A percentile compares a stretch with the other conserved stretches of the same genome.
Conservation (phyloP, 2,329 filamentous ascomycete genomes). For the Curvularia eragrostidis region DNA sequence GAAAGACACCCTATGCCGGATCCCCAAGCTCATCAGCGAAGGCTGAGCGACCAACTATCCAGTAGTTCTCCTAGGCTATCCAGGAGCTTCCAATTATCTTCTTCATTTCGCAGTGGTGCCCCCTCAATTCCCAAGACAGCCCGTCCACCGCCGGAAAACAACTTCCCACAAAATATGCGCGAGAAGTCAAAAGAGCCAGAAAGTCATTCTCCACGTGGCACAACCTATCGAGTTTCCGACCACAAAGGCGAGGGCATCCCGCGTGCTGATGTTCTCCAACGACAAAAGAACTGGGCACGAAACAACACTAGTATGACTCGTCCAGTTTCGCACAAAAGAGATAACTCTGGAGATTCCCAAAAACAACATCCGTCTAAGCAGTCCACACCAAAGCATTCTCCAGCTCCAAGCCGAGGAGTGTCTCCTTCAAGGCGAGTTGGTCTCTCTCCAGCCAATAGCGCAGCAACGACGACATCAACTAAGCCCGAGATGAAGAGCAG, state of each 20-base stretch:
- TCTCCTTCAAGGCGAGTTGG: constrained; percentile 38
- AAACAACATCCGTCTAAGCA: constrained; percentile 25
- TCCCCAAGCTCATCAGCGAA: constrained; percentile 12
- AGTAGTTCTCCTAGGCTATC: constrained; percentile 27
- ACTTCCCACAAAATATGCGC: constrained; percentile 35
- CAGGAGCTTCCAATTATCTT: constrained; percentile 35
- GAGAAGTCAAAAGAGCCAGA: constrained; percentile 28
- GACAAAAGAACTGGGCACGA: constrained; percentile 31
- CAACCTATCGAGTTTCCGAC: constrained; percentile 18
- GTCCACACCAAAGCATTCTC: constrained; percentile 35
- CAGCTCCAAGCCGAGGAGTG: constrained; percentile 38
- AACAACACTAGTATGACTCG: constrained; percentile 20
- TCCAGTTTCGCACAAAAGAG: constrained; percentile 29
- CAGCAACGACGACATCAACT: constrained; percentile 5
- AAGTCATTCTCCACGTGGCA: constrained; percentile 32
- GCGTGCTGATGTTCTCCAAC: constrained; percentile 42
- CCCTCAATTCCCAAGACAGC: constrained; percentile 31
- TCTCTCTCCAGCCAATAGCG: constrained; percentile 21
- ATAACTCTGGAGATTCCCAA: constrained; percentile 36
- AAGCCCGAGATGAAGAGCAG: constrained; percentile 28
- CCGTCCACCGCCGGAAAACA: constrained; percentile 33
- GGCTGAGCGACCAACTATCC: constrained; percentile 12
- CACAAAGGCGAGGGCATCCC: constrained; percentile 26
- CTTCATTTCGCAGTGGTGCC: constrained; percentile 39
- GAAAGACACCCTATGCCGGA: constrained; percentile 18